Percentiles rank a stretch among this genome's conserved stretches.
Evolutionary conservation across 2,329 filamentous ascomycete species (phyloP).

Genomic region (Chrysoporthe puriensis): DNA sequence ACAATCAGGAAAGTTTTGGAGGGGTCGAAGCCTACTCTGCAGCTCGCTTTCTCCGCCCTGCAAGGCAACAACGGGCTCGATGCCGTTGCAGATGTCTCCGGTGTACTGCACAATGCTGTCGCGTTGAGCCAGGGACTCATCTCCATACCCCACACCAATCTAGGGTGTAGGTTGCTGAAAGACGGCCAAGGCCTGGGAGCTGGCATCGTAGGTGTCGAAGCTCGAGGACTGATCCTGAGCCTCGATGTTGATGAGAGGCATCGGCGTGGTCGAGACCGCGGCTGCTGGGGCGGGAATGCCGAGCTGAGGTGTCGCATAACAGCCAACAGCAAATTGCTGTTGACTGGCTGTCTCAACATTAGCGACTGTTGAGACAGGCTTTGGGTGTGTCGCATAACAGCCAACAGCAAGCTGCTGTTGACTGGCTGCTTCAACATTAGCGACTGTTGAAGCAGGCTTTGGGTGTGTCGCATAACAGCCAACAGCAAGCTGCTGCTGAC

Average conservation of each 20-base stretch:
- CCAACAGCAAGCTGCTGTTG: background rate
- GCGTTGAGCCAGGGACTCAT: conserved; percentile 1
- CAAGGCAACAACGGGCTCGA: conserved; percentile 1
- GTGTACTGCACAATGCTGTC: background rate
- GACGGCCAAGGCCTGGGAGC: conserved; percentile 5
- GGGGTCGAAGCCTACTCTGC: background rate
- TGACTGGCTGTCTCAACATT: background rate
- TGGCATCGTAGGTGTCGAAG: background rate
- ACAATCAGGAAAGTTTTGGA: background rate
- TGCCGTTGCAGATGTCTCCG: background rate
- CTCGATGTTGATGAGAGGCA: background rate
- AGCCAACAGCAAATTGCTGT: background rate
- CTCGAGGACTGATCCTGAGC: background rate
- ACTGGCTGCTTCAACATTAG: background rate
- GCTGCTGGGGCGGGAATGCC: background rate
- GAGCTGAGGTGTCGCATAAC: conserved; percentile 3
- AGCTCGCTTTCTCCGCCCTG: background rate
- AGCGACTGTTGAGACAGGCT: background rate
- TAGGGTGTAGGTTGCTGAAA: conserved; percentile 5
- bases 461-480: background rate
- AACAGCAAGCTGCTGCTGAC: background rate
- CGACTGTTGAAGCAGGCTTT: background rate
- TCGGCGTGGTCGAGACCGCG: background rate
- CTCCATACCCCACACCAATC: background rate
- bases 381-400: background rate